Conservation (phyloP, 2,329 filamentous ascomycete genomes). For the Lasiodiplodia sp. region DNA sequence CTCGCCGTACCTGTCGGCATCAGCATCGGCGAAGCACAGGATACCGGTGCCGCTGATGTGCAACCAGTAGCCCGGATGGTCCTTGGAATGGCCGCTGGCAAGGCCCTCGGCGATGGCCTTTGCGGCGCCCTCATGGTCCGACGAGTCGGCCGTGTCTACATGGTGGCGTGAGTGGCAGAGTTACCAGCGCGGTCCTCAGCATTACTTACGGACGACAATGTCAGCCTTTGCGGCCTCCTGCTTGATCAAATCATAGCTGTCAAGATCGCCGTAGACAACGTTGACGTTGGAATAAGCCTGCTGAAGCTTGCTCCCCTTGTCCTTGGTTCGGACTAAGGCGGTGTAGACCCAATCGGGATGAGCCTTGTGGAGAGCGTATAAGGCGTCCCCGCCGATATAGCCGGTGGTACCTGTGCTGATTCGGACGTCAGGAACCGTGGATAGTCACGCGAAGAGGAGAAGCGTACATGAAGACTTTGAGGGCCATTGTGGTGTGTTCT, state of each 20-base stretch:
- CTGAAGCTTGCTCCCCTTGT: constrained; percentile 10
- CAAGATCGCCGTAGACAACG: constrained; percentile 23
- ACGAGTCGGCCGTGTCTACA: constrained; percentile 39
- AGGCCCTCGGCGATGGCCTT: constrained; percentile 61
- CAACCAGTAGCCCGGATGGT: constrained; percentile 55
- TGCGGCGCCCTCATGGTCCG: constrained; percentile 40
- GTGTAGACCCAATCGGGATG: constrained; percentile 23
- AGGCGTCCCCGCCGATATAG: constrained; percentile 29
- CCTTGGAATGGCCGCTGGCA: constrained; percentile 49
- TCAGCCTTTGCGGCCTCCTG: constrained; percentile 22
- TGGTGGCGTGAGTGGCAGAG: neutral
- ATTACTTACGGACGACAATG: constrained; percentile 35
- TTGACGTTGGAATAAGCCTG: constrained; percentile 20
- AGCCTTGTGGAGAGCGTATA: constrained; percentile 19
- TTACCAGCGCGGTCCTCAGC: neutral
- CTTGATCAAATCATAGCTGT: constrained; percentile 26
- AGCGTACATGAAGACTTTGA: constrained; percentile 14
- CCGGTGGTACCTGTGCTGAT: constrained; percentile 24
- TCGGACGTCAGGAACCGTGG: neutral
- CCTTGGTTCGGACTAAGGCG: constrained; percentile 18
- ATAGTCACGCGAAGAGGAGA: neutral
- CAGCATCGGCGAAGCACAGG: constrained; percentile 58
- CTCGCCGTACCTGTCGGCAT: constrained; percentile 54
- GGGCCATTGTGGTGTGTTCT: neutral
- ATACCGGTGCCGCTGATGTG: constrained; percentile 65